Conservation (phyloP, 306 rosid genomes). For the Macrotyloma uniflorum region DNA sequence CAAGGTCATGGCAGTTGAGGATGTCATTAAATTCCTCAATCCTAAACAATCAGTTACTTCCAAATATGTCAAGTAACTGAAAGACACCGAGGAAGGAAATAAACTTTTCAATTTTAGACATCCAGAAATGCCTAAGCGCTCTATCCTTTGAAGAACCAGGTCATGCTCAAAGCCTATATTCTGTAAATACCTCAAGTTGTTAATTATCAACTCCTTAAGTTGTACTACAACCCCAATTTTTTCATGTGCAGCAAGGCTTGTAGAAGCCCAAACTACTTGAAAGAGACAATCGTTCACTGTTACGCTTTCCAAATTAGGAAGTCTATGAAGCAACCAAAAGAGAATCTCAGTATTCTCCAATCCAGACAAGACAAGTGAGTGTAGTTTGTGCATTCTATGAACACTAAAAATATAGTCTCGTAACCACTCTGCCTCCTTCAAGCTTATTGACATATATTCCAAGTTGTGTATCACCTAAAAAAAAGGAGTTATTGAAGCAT, state of each 20-base stretch:
- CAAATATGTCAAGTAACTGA: constrained; percentile 1
- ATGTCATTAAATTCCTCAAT: background rate
- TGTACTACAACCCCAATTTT: constrained; percentile 15
- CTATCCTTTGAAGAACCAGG: constrained; percentile 14
- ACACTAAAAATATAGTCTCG: background rate
- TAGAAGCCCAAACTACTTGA: background rate
- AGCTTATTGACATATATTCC: background rate
- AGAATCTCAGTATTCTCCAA: background rate
- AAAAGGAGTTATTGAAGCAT: background rate
- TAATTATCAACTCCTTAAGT: background rate
- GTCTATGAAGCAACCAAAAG: constrained; percentile 12
- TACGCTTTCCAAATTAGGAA: constrained; percentile 19
- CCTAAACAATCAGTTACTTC: constrained; percentile 14
- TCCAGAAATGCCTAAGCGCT: background rate
- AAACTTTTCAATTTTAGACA: background rate
- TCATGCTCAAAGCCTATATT: constrained; percentile 12
- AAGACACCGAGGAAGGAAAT: background rate
- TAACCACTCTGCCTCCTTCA: background rate
- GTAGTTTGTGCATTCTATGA: constrained; percentile 21
- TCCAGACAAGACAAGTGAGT: background rate
- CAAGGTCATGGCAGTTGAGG: background rate
- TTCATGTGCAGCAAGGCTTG: background rate
- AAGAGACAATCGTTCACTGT: background rate
- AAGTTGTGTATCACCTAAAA: constrained; percentile 26
- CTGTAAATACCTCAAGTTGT: background rate